Base-by-base conservation (phyloP, 2,329 filamentous ascomycete species). In the Epichloe amarillans region DNA sequence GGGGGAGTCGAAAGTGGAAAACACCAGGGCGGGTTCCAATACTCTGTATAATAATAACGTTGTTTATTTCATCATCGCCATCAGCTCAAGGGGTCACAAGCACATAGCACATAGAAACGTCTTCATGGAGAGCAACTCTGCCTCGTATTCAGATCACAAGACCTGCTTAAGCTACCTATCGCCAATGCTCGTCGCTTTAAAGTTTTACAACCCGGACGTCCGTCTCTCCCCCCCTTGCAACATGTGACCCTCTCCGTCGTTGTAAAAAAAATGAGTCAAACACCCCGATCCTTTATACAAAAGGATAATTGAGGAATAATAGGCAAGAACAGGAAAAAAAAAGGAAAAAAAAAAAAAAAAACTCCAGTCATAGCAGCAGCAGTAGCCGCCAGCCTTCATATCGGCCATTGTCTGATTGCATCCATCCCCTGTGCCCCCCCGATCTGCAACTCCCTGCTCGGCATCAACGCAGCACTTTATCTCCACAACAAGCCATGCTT, bases 211-310 rank as follows among this genome's bases (percentile, higher is more conserved):
- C 38, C 38, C 47, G 19, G 11, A 39, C 23, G 15, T 49, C 39
- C 39, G n/a, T 14, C 19, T 7, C 19, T 14, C 19, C 39, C 39
- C 39, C 39, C 37, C 36, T 35, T n/a, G 30, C 38, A 26, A 42
- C 47, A 42, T 14, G 15, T 30, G 26, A 38, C 23, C 19, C 17
- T 41, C 26, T 42, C 23, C 8, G 36, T 38, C 38, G 10, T 21
- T n/a, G n/a, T 17, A 6, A 48, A 17, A 48, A 17, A 23, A 15
- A 21, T 33, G 46, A 36, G n/a, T 49, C 23, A 43, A 38, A 49
- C 40, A 44, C 38, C 39, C 40, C 3, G 11, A 49, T 49, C 47
- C 40, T 44, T 49, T 44, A 43, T 44, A 49, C 40, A 49, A 49
- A 49, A 49, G 47, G 47, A 49, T 21, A 35, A 23, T 17, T 33